A percentile compares a stretch with the other conserved stretches of the same genome.
These are phyloP conservation scores for Ganoderma meredithae DNA, from an alignment of 1,284 basidiomycete species.

Conservation along the genomic window DNA sequence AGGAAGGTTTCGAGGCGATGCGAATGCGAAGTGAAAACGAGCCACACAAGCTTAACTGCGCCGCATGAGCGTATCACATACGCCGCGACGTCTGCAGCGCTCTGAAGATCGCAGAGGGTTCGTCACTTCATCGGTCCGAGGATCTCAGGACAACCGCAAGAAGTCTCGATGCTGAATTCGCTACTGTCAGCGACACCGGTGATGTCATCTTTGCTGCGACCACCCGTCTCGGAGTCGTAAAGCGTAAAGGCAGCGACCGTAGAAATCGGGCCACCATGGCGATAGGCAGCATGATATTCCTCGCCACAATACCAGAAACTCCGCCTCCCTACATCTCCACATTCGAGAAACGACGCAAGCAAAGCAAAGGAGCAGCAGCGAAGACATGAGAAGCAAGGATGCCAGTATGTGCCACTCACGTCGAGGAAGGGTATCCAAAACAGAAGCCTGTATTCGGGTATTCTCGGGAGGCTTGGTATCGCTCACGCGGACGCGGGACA, in stretches of 20 bases:
- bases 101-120: not conserved
- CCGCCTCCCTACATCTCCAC: not conserved
- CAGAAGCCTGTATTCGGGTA: conserved; percentile 1
- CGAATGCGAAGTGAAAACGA: not conserved
- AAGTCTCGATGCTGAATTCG: not conserved
- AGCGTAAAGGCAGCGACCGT: not conserved
- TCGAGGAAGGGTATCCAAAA: conserved; percentile 2
- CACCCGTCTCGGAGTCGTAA: too few species aligned
- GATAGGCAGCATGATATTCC: not conserved
- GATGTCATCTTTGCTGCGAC: not conserved
- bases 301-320: not conserved
- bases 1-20: not conserved
- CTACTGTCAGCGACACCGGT: not conserved
- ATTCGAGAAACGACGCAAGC: not conserved
- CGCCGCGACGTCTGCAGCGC: not conserved
- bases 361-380: not conserved
- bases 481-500: conserved; percentile 26
- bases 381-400: not conserved
- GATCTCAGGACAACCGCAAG: not conserved
- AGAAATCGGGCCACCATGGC: not conserved
- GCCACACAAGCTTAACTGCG: conserved; percentile 3
- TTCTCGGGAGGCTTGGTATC: not conserved
- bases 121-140: not conserved
- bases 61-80: conserved; percentile 1
- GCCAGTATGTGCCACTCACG: conserved; percentile 7